These are phyloP conservation scores for Phanerochaete carnosa DNA, from an alignment of 768 basidiomycete genomes.

Conservation along the genomic window DNA sequence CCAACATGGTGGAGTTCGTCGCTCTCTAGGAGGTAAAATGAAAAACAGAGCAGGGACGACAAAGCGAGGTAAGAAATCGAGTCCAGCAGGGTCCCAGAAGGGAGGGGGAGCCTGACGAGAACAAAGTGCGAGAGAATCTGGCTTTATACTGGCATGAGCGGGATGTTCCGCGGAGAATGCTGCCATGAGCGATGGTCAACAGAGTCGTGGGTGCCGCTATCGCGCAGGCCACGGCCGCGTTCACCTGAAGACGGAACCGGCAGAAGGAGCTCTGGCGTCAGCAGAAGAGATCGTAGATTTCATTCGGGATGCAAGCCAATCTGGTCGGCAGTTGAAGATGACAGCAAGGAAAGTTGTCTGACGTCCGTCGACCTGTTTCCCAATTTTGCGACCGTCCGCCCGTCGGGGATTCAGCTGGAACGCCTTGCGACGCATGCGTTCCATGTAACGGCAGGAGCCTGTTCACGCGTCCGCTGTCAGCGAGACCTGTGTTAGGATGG, in stretches of 20 bases:
- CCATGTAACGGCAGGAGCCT: no score
- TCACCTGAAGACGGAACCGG: no score
- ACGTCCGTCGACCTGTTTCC: neutral
- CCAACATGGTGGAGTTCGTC: conserved; percentile 9
- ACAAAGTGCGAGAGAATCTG: neutral
- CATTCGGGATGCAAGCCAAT: neutral
- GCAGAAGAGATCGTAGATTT: neutral
- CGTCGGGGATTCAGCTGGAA: no score
- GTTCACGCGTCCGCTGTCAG: no score
- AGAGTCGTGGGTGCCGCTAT: no score
- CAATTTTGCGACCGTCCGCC: no score
- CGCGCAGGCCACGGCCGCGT: no score
- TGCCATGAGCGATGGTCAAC: no score
- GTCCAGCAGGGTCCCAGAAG: conserved; percentile 6
- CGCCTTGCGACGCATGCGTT: neutral
- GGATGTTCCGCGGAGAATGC: conserved; percentile 1
- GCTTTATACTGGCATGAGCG: conserved; percentile 7
- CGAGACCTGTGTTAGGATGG: neutral
- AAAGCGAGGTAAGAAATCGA: conserved; percentile 4
- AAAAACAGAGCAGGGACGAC: neutral
- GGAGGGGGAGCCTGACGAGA: neutral
- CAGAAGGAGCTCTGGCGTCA: no score
- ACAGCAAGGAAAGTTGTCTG: neutral
- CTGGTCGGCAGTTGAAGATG: neutral
- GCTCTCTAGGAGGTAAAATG: neutral